Percentiles rank a stretch among this genome's conserved stretches.
Evolutionary conservation across 768 basidiomycete genomes (phyloP).

Genomic region (Tulasnella sp.): DNA sequence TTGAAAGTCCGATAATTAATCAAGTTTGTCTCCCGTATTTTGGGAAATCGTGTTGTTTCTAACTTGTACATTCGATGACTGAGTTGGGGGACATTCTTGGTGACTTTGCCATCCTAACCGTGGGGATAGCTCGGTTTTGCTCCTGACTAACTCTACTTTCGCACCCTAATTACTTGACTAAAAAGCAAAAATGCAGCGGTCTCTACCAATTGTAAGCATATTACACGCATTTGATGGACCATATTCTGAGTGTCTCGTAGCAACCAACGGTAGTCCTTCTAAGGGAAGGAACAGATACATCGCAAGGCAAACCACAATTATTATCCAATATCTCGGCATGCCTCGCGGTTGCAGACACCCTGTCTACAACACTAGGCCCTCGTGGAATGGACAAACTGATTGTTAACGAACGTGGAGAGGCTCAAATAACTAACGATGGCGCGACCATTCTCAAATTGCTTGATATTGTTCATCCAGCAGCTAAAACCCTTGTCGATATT

Average conservation of each 20-base stretch:
- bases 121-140: too few relatives aligned
- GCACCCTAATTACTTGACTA: too few relatives aligned
- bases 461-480: slow-evolving; percentile 96
- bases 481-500: slow-evolving; percentile 94
- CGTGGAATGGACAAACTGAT: slow-evolving; percentile 99
- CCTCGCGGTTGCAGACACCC: slow-evolving; percentile 80
- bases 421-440: slow-evolving; percentile 99
- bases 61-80: too few relatives aligned
- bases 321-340: slow-evolving; percentile 95
- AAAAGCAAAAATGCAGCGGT: slow-evolving; percentile 86
- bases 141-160: too few relatives aligned
- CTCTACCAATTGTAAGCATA: slow-evolving; percentile 54
- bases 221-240: not conserved
- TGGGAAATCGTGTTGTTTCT: too few relatives aligned
- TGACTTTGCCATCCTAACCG: too few relatives aligned
- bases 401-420: slow-evolving; percentile 83
- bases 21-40: too few relatives aligned
- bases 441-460: slow-evolving; percentile 95
- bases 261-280: slow-evolving; percentile 97
- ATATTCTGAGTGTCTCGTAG: slow-evolving; percentile 31
- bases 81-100: too few relatives aligned
- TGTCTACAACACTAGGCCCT: slow-evolving; percentile 91
- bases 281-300: slow-evolving; percentile 90
- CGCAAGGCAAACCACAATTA: slow-evolving; percentile 84
- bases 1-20: too few relatives aligned